A percentile compares a stretch with the other conserved stretches of the same genome.
Evolutionary conservation across 176 grass and related monocot species (phyloP).

Genomic region (Dactylis glomerata): DNA sequence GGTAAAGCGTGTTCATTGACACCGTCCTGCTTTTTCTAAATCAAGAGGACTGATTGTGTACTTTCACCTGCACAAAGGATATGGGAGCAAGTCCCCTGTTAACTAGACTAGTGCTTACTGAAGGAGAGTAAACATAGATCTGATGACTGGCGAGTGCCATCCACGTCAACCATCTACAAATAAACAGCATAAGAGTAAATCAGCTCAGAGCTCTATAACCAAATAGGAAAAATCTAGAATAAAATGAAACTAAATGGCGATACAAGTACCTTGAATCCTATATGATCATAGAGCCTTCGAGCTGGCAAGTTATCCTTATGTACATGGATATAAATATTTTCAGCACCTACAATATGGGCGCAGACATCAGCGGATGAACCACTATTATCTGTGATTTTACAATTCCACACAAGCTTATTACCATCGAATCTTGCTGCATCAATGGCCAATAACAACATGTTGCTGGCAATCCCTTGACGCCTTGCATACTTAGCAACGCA

Average conservation of each 20-base stretch:
- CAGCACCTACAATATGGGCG: slow-evolving; percentile 34
- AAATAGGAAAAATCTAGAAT: background rate
- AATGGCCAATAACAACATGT: slow-evolving; percentile 67
- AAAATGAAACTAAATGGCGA: background rate
- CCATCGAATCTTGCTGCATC: slow-evolving; percentile 60
- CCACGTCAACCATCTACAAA: slow-evolving; percentile 48
- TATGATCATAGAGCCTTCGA: slow-evolving; percentile 47
- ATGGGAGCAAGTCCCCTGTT: background rate
- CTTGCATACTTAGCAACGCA: slow-evolving; percentile 73
- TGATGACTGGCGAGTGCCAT: slow-evolving; percentile 8
- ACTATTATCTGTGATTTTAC: background rate
- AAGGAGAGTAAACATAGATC: slow-evolving; percentile 56
- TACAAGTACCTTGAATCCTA: slow-evolving; percentile 78
- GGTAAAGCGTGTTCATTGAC: slow-evolving; percentile 14
- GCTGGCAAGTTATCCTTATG: slow-evolving; percentile 62
- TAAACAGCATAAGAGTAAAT: background rate
- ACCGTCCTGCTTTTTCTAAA: slow-evolving; percentile 41
- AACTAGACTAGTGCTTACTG: slow-evolving; percentile 28
- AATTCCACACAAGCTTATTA: slow-evolving; percentile 29
- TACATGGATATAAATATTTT: slow-evolving; percentile 63
- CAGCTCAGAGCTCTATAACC: background rate
- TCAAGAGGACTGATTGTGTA: slow-evolving; percentile 17
- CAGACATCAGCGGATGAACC: slow-evolving; percentile 1
- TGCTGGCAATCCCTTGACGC: slow-evolving; percentile 69
- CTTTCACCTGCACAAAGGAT: slow-evolving; percentile 18